Conservation (phyloP, 441 rosid species). For the Brassica balearica region DNA sequence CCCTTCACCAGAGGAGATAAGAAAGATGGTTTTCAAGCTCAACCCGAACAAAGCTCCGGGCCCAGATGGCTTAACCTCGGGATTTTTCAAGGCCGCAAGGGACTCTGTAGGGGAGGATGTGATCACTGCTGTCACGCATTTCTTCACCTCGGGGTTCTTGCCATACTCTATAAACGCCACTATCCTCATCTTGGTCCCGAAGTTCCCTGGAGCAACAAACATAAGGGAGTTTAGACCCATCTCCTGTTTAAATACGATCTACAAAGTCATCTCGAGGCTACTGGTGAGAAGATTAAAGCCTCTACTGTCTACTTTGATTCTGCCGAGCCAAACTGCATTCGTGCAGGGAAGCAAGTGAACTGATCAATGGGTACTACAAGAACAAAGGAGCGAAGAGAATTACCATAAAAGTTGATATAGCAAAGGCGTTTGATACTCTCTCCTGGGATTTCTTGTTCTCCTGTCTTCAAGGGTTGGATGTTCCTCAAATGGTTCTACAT, state of each 20-base stretch:
- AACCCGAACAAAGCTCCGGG: not conserved
- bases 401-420: not conserved
- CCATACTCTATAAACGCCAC: too few relatives aligned
- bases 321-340: not conserved
- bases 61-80: not conserved
- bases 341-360: not conserved
- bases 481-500: not conserved
- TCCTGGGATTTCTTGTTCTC: not conserved
- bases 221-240: not conserved
- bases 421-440: not conserved
- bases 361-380: not conserved
- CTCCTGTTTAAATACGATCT: not conserved
- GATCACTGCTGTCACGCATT: too few relatives aligned
- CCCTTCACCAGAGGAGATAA: not conserved
- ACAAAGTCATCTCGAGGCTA: not conserved
- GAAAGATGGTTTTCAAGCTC: not conserved
- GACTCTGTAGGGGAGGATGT: not conserved
- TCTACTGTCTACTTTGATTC: not conserved
- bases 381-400: not conserved
- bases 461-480: not conserved
- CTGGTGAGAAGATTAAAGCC: not conserved
- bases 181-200: not conserved
- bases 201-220: not conserved
- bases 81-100: not conserved
- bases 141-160: too few relatives aligned